Evolutionary conservation across 2,329 filamentous ascomycete species (phyloP).

Genomic region (Rhinocladiella mackenziei): DNA sequence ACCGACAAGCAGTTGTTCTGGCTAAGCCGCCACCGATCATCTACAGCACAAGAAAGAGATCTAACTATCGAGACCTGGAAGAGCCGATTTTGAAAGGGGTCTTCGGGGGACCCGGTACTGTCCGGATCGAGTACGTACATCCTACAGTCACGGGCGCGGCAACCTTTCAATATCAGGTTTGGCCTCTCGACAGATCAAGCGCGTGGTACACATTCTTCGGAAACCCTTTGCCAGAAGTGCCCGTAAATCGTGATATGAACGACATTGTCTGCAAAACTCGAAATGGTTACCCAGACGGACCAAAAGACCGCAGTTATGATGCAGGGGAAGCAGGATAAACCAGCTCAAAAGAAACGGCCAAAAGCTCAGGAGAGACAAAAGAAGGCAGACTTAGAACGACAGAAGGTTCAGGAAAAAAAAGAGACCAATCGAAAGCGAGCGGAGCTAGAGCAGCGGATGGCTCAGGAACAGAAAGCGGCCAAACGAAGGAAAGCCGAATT

Average conservation of each 20-base stretch:
- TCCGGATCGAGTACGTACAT: conserved; percentile 31
- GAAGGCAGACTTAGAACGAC: not conserved
- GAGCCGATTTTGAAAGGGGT: conserved; percentile 31
- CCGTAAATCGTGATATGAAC: not conserved
- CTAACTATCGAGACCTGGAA: conserved; percentile 32
- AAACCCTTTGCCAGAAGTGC: not conserved
- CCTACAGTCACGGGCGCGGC: conserved; percentile 29
- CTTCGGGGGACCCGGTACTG: conserved; percentile 15
- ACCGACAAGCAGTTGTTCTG: conserved; percentile 29
- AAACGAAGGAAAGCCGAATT: not conserved
- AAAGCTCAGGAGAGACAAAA: not conserved
- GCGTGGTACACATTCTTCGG: conserved; percentile 18
- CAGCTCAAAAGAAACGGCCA: not conserved
- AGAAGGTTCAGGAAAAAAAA: not conserved
- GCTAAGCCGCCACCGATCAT: conserved; percentile 31
- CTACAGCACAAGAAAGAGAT: conserved; percentile 29
- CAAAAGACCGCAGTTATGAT: not conserved
- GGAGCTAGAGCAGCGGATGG: not conserved
- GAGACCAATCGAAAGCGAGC: conserved; percentile 2
- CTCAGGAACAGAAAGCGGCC: not conserved
- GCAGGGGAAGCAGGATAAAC: not conserved
- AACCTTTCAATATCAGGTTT: conserved; percentile 31
- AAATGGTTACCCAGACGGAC: no score
- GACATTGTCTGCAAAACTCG: no score
- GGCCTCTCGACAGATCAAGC: conserved; percentile 27